Base-by-base conservation (phyloP, 148 eudicot genomes). In the Rhododendron kiyosumense region DNA sequence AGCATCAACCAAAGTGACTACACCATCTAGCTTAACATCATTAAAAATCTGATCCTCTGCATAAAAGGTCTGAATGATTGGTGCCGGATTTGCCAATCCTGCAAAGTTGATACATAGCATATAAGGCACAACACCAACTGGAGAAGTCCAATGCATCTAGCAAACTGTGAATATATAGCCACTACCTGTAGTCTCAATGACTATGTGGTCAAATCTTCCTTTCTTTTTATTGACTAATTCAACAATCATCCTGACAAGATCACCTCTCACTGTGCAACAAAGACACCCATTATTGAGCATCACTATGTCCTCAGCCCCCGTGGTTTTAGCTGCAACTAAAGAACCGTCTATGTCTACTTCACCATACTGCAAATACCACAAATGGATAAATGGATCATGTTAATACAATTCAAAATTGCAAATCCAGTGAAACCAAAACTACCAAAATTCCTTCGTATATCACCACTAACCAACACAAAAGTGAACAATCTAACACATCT, bases 11-110 rank as follows among this genome's bases (percentile, higher is more conserved):
- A 97, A 93, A 52, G 99, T 97, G 84, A 97, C 98, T 78, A 97
- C 99, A 79, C 99, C 99, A 89, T 97, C 99, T 85, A 97, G 88
- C 87, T 94, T 97, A 65, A 97, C 98, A 46, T 89, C 96, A 59
- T 97, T 90, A 85, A 93, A 97, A 65, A 97, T 79, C 86, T 90
- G 89, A 85, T 97, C 99, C 88, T 97, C 99, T 3, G 99, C 98
- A 91, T 97, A 97, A 89, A 97, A 97, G 73, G 99, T 97, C 90
- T 97, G 98, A 89, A 97, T 97, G 63, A 97, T 95, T 87, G 99
- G 99, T 4, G 99, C 96, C 30, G 99, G 99, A 90, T 97, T 97
- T 84, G 99, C 99, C 71, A 97, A 87, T 84, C 99, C 99, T 97
- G 91, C 82, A 91, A 48, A 65, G 26, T 30, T 61, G n/a, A 83